A percentile compares a stretch with the other conserved stretches of the same genome.
Conservation (phyloP, 352 stramenopile genomes). For the Globisporangium emineosum region DNA sequence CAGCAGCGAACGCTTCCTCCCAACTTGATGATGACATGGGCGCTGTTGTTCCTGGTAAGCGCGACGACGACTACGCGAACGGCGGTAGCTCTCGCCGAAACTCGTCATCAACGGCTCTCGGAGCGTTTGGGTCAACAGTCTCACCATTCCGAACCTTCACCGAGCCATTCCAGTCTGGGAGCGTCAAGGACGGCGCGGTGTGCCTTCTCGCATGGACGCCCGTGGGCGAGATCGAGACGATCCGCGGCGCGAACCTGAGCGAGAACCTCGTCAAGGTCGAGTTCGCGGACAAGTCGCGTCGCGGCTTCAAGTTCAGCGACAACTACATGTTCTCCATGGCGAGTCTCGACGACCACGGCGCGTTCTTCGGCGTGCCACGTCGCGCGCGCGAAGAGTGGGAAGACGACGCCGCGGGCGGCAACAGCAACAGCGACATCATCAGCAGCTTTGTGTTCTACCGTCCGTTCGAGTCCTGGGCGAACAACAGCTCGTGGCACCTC, state of each 20-base stretch:
- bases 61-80: background rate
- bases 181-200: conserved; percentile 39
- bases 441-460: conserved; percentile 80
- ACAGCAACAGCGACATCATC: conserved; percentile 49
- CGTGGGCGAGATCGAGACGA: conserved; percentile 75
- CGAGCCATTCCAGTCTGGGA: conserved; percentile 70
- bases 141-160: conserved; percentile 34
- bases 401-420: conserved; percentile 25
- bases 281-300: conserved; percentile 77
- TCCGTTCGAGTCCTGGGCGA: conserved; percentile 80
- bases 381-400: conserved; percentile 66
- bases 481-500: conserved; percentile 77
- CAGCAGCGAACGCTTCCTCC: conserved; percentile 19
- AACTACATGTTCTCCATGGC: conserved; percentile 84
- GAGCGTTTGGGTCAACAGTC: background rate
- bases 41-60: conserved; percentile 1
- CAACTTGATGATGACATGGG: conserved; percentile 14
- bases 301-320: conserved; percentile 85
- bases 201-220: conserved; percentile 71
- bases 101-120: background rate
- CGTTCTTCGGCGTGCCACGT: conserved; percentile 66
- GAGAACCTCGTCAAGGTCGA: conserved; percentile 81
- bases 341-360: conserved; percentile 64
- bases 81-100: conserved; percentile 1
- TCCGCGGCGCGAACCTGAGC: conserved; percentile 59